Evolutionary conservation across 345 rosid species (phyloP).

Genomic region (Viola odorata): DNA sequence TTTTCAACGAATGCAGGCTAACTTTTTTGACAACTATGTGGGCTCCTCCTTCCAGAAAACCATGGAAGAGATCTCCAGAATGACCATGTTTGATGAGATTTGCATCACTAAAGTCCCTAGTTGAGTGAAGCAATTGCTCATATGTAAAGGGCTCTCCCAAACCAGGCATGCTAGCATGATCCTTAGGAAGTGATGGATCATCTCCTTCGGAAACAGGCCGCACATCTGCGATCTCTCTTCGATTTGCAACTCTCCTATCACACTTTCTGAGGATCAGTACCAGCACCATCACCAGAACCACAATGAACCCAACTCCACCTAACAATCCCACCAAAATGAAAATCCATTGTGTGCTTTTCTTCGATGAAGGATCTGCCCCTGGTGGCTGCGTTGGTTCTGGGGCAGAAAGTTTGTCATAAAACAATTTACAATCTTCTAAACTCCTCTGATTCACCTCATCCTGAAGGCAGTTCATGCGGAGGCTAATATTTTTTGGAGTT

Average conservation of each 20-base stretch:
- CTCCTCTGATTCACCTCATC: slow-evolving; percentile 13
- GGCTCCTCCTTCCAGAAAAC: slow-evolving; percentile 18
- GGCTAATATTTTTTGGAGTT: slow-evolving; percentile 5
- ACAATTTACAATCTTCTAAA: slow-evolving; percentile 15
- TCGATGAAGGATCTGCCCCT: neutral
- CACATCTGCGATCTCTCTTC: slow-evolving; percentile 39
- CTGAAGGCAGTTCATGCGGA: slow-evolving; percentile 19
- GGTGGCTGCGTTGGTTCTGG: slow-evolving; percentile 7
- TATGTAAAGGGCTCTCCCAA: slow-evolving; percentile 22
- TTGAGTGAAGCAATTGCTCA: slow-evolving; percentile 10
- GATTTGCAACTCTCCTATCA: slow-evolving; percentile 24
- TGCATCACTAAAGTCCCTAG: slow-evolving; percentile 17
- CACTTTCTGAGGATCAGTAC: slow-evolving; percentile 31
- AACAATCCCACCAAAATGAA: slow-evolving; percentile 22
- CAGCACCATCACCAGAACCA: slow-evolving; percentile 30
- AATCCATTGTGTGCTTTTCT: slow-evolving; percentile 18
- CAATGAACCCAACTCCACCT: slow-evolving; percentile 24
- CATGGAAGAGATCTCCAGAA: slow-evolving; percentile 28
- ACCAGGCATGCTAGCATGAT: slow-evolving; percentile 1
- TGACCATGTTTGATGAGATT: slow-evolving; percentile 28
- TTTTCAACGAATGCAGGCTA: slow-evolving; percentile 5
- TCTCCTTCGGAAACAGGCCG: slow-evolving; percentile 61
- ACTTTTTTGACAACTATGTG: slow-evolving; percentile 19
- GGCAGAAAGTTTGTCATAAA: slow-evolving; percentile 12
- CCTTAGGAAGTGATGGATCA: slow-evolving; percentile 13